Base-by-base conservation (phyloP, 164 flowering plant species). In the Vitis cinerea region DNA sequence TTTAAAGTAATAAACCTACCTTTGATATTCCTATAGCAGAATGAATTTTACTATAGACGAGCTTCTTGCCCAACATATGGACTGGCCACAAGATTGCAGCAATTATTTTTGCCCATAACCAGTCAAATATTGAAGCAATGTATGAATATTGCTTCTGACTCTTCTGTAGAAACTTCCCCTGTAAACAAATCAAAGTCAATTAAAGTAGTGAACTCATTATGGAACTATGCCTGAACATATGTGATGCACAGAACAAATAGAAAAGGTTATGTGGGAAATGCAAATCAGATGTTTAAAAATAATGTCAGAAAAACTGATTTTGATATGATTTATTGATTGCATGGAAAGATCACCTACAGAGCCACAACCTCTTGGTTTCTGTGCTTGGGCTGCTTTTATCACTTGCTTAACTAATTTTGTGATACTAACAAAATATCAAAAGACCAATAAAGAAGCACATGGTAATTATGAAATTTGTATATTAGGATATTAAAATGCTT, bases 1-100 rank as follows among this genome's bases (percentile, higher is more conserved):
- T 37, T 37, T 37, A 37, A 37, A 37, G 44, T 4, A 37, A 37
- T 50, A 52, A 64, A 10, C 58, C 59, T 59, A 92, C 99, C 99
- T 94, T 92, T 64, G 88, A 86, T 65, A 94, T 86, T 67, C 95
- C 97, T 75, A 94, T 86, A 70, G 90, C 81, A 47, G 97, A 81
- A 27, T 79, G 94, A 63, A 94, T 88, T 88, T 92, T 94, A 64
- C 80, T 78, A 66, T 94, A 90, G 50, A 94, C 85, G 62, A 94
- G 77, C 79, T 77, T 89, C 76, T 70, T 77, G 14, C 89, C 99
- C 76, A 94, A 72, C 76, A 83, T 63, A 83, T 94, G 99, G 16
- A 94, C 11, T 37, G 99, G 99, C 84, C 78, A 84, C 68, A 94
- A 74, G 58, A 89, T 70, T 30, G 83, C 72, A 62, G 90, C 87